Evolutionary conservation across 257 asterid genomes (phyloP).

Genomic region (Solanum phureja): DNA sequence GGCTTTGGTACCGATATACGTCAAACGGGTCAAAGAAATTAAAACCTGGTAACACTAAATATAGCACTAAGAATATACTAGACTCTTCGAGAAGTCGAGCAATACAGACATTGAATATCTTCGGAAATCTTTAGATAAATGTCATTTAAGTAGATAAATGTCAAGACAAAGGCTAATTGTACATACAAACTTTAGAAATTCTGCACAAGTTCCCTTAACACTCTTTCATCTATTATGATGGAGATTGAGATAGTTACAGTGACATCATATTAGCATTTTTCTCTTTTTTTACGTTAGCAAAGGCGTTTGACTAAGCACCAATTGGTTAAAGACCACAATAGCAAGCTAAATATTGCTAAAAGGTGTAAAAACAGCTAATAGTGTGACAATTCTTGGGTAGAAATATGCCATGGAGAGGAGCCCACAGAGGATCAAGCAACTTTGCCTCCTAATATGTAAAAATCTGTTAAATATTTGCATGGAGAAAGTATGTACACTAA

Average conservation of each 20-base stretch:
- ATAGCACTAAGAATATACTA: background rate
- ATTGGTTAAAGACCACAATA: background rate
- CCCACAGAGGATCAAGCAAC: background rate
- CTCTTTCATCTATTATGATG: background rate
- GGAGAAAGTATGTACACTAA: background rate
- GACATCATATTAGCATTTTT: background rate
- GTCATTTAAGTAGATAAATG: background rate
- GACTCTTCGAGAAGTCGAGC: background rate
- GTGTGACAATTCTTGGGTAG: background rate
- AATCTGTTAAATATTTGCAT: background rate
- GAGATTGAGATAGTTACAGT: background rate
- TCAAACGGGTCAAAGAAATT: background rate
- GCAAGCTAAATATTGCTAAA: background rate
- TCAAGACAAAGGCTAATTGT: background rate
- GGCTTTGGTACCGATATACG: background rate
- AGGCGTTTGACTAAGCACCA: background rate
- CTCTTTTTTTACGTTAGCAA: background rate
- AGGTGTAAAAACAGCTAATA: background rate
- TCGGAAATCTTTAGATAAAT: background rate
- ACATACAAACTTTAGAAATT: background rate
- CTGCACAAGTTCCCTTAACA: background rate
- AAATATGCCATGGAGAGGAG: background rate
- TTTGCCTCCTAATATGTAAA: background rate
- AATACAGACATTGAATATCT: background rate
- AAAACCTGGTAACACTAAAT: background rate